These are phyloP conservation scores for Uronychia setigera DNA, from an alignment of 73 alveolate species.

Conservation along the genomic window DNA sequence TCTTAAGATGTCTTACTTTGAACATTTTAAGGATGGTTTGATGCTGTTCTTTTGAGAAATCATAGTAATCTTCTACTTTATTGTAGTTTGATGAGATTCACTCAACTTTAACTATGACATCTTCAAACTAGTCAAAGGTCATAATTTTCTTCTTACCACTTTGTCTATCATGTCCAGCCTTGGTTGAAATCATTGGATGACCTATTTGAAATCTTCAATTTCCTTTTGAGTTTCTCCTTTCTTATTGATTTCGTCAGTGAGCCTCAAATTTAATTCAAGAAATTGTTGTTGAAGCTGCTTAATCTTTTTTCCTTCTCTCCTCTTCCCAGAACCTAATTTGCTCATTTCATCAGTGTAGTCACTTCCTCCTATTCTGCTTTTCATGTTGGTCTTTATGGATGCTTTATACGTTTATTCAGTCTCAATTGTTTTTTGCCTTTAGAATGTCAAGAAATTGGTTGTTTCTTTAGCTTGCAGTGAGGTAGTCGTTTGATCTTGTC, in stretches of 20 bases:
- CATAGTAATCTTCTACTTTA: neutral
- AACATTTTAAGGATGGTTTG: neutral
- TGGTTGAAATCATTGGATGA: neutral
- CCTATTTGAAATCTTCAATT: neutral
- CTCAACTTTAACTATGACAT: neutral
- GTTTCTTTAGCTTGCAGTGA: too few species aligned
- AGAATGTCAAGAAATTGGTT: too few species aligned
- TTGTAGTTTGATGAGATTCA: neutral
- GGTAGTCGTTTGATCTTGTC: too few species aligned
- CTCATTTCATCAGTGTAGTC: neutral
- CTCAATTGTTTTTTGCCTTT: too few species aligned
- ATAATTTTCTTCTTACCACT: neutral
- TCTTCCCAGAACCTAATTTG: neutral
- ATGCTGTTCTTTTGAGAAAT: neutral
- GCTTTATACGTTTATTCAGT: too few species aligned
- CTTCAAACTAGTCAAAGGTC: neutral
- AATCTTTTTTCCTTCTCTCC: neutral
- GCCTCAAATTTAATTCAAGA: neutral
- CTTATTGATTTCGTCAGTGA: neutral
- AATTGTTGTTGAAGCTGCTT: neutral
- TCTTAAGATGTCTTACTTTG: neutral
- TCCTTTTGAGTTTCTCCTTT: neutral
- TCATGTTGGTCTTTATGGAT: too few species aligned
- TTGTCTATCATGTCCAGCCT: constrained; percentile 1
- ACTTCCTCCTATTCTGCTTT: too few species aligned